Evolutionary conservation across 805 yeast genomes (phyloP).

Genomic region (Spathaspora arborariae): DNA sequence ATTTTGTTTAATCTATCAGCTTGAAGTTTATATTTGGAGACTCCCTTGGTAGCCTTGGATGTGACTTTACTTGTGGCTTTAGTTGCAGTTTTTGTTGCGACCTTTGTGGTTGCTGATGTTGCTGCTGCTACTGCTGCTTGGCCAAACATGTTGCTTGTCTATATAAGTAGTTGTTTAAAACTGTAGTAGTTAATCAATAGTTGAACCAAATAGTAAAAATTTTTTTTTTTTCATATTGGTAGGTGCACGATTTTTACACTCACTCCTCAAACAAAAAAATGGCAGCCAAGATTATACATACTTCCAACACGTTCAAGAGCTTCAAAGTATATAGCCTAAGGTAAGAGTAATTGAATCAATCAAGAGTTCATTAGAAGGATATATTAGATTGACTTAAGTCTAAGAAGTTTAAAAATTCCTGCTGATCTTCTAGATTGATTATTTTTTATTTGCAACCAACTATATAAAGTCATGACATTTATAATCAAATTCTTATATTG

Average conservation of each 20-base stretch:
- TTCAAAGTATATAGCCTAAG: background rate
- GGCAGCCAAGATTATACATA: background rate
- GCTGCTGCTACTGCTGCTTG: background rate
- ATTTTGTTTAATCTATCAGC: constrained; percentile 44
- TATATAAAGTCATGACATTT: background rate
- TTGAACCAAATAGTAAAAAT: background rate
- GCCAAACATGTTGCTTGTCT: no score
- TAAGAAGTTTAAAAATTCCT: no score
- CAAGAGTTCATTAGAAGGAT: no score
- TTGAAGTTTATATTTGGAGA: constrained; percentile 24
- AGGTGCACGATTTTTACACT: background rate
- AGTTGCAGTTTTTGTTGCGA: background rate
- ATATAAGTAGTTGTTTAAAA: background rate
- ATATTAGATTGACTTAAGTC: no score
- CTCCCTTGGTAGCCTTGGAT: background rate
- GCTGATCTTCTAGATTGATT: no score
- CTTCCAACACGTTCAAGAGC: background rate
- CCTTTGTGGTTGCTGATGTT: background rate
- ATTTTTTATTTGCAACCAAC: background rate
- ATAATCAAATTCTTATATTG: constrained; percentile 5
- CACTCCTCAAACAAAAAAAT: no score
- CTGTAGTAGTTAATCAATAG: background rate
- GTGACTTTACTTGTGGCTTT: background rate
- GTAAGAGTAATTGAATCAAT: no score
- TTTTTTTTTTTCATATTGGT: background rate